phyloP scores from a whole-genome alignment of 768 basidiomycete species.

The Cystobasidium onofrii region DNA sequence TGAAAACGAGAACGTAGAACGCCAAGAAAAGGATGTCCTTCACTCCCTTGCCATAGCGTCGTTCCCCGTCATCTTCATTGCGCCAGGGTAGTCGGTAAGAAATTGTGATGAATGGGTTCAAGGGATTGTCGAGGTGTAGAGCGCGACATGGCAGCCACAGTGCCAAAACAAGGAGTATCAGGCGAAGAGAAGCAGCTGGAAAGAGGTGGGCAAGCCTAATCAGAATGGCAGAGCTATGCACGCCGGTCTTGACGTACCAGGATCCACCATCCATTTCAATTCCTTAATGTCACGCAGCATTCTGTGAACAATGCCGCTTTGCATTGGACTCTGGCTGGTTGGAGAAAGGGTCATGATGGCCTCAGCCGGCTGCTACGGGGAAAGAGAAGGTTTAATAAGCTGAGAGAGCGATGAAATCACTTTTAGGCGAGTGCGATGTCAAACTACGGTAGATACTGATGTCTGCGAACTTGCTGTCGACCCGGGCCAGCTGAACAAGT shows the following conservation, averaged over 20 bases:
- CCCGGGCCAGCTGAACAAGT: too few species aligned
- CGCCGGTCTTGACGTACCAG: not conserved
- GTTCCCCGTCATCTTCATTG: slow-evolving; percentile 54
- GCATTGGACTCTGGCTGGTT: not conserved
- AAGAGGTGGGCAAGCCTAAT: not conserved
- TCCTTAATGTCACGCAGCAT: not conserved
- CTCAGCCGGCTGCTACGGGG: too few species aligned
- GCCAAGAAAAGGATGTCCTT: slow-evolving; percentile 66
- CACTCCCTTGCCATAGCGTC: slow-evolving; percentile 54
- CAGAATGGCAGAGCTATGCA: not conserved
- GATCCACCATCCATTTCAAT: not conserved
- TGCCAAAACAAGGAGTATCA: slow-evolving; percentile 60
- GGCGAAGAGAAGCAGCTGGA: slow-evolving; percentile 43
- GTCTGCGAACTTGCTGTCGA: too few species aligned
- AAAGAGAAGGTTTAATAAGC: too few species aligned
- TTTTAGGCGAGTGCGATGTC: too few species aligned
- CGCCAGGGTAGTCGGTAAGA: slow-evolving; percentile 56
- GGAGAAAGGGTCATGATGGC: not conserved
- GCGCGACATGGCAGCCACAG: slow-evolving; percentile 59
- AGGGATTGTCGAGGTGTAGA: slow-evolving; percentile 67
- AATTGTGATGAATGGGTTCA: slow-evolving; percentile 62
- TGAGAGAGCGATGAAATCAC: too few species aligned
- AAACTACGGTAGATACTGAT: too few species aligned
- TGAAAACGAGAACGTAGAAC: slow-evolving; percentile 80
- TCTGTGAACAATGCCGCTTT: not conserved